Conservation (phyloP, 2,329 filamentous ascomycete species). For the Westerdykella ornata region DNA sequence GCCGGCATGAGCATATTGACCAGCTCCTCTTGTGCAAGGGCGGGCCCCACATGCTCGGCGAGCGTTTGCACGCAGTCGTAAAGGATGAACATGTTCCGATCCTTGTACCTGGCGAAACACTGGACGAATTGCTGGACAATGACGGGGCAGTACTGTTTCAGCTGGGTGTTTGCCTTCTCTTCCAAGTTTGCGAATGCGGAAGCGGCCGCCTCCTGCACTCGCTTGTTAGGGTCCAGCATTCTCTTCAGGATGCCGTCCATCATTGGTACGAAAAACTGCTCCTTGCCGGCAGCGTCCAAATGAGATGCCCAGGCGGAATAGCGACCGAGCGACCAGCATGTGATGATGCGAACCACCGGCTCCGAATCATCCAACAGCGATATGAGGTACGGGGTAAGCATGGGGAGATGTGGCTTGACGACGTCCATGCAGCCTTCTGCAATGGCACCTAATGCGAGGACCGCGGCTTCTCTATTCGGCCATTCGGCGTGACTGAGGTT, state of each 20-base stretch:
- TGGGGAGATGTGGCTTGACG: constrained; percentile 82
- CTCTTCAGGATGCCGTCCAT: constrained; percentile 92
- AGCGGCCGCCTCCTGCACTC: constrained; percentile 91
- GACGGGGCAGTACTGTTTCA: constrained; percentile 79
- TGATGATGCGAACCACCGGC: constrained; percentile 91
- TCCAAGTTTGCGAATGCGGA: constrained; percentile 95
- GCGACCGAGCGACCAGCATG: constrained; percentile 91
- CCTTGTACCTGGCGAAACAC: constrained; percentile 94
- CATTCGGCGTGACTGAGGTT: constrained; percentile 85
- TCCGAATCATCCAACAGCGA: constrained; percentile 76
- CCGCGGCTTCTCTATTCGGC: constrained; percentile 88
- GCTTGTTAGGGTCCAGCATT: constrained; percentile 97
- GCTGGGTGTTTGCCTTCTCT: constrained; percentile 75
- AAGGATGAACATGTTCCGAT: constrained; percentile 96
- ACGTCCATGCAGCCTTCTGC: constrained; percentile 89
- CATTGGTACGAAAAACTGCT: constrained; percentile 83
- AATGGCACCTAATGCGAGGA: constrained; percentile 87
- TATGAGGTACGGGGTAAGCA: constrained; percentile 85
- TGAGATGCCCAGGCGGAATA: constrained; percentile 90
- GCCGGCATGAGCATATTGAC: constrained; percentile 86
- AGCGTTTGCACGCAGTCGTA: constrained; percentile 98
- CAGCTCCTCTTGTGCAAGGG: constrained; percentile 73
- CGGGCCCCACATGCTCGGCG: constrained; percentile 80
- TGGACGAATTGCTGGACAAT: constrained; percentile 88
- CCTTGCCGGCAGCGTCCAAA: constrained; percentile 61